These are phyloP conservation scores for Saccharomyces pastorianus DNA, from an alignment of 1,139 yeast genomes.

Conservation along the genomic window DNA sequence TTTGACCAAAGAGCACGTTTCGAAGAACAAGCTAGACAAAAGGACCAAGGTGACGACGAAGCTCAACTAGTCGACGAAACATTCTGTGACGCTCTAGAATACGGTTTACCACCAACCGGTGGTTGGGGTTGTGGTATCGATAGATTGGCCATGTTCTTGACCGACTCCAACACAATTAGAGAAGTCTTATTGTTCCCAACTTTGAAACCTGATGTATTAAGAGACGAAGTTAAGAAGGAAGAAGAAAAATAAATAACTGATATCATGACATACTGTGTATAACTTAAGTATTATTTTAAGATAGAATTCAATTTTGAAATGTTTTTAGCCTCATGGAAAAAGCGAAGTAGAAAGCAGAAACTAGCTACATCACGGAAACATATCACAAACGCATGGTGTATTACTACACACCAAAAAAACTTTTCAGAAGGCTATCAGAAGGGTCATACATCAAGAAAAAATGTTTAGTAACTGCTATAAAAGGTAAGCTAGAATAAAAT, in stretches of 20 bases:
- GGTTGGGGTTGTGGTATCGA: conserved; percentile 99
- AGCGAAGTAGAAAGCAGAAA: not conserved
- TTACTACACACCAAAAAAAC: no score
- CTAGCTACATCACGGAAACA: not conserved
- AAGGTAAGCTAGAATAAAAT: no score
- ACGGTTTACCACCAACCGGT: conserved; percentile 98
- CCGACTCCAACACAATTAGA: conserved; percentile 93
- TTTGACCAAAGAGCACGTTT: conserved; percentile 95
- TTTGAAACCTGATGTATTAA: conserved; percentile 75
- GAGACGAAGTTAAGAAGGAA: conserved; percentile 29
- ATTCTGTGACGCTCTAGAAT: conserved; percentile 95
- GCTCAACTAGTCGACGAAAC: conserved; percentile 95
- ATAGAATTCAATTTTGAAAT: not conserved
- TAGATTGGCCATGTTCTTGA: conserved; percentile 95
- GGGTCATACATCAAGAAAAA: not conserved
- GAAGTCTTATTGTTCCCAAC: conserved; percentile 98
- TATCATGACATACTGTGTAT: not conserved
- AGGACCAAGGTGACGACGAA: conserved; percentile 98
- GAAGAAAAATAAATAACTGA: not conserved
- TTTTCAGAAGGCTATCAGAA: not conserved
- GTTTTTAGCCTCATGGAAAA: not conserved
- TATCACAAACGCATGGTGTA: no score
- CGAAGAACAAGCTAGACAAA: conserved; percentile 98
- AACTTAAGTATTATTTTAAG: not conserved
- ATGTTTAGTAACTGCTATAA: no score